phyloP scores from a whole-genome alignment of 176 grass and related monocot genomes.

The Carex myosuroides region DNA sequence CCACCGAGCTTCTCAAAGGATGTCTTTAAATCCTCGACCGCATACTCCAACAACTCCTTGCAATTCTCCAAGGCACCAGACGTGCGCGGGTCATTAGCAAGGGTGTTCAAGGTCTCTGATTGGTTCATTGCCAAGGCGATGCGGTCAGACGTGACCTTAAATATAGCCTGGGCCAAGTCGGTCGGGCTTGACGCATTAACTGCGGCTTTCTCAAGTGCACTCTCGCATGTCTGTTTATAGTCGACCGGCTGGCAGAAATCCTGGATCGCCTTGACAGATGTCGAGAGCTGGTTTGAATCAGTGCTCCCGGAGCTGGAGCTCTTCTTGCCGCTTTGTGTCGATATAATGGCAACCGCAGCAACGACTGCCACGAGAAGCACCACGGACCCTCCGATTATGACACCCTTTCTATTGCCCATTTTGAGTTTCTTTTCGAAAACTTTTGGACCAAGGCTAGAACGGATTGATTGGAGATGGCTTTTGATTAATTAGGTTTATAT shows the following conservation, averaged over 20 bases:
- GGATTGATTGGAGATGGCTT: neutral
- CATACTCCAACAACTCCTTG: constrained; percentile 72
- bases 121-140: constrained; percentile 46
- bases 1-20: constrained; percentile 54
- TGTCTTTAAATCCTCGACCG: constrained; percentile 50
- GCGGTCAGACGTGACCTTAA: constrained; percentile 42
- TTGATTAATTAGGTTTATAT: neutral
- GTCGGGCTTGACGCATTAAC: constrained; percentile 34
- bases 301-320: neutral
- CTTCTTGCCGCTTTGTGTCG: constrained; percentile 29
- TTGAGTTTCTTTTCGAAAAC: neutral
- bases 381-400: constrained; percentile 40
- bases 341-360: constrained; percentile 48
- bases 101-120: constrained; percentile 37
- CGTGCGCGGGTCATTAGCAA: constrained; percentile 57
- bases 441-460: neutral
- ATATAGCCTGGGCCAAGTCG: constrained; percentile 49
- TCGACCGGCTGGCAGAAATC: constrained; percentile 60
- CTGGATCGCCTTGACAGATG: constrained; percentile 50
- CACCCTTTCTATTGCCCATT: constrained; percentile 31
- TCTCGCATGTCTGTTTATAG: constrained; percentile 66
- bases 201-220: constrained; percentile 30
- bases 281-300: constrained; percentile 20
- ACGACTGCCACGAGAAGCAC: constrained; percentile 67
- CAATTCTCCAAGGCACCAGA: constrained; percentile 54